Evolutionary conservation across 345 rosid species (phyloP).

Genomic region (Citrus glauca): DNA sequence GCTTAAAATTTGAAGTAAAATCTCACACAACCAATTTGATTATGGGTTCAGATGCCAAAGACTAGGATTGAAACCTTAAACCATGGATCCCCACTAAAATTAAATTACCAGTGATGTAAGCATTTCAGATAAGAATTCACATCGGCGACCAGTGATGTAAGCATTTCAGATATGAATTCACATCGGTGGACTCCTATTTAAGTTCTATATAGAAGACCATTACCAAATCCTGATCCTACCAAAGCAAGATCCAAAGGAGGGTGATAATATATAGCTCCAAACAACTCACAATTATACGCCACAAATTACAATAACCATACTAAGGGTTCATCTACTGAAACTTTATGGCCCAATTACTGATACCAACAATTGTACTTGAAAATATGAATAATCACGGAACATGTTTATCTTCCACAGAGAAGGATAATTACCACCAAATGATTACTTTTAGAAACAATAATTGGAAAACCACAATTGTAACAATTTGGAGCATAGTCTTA

Average conservation of each 20-base stretch:
- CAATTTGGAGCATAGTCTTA: background rate
- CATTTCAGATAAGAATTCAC: background rate
- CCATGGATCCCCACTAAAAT: background rate
- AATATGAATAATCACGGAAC: too few species aligned
- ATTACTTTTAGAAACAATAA: background rate
- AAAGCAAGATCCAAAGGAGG: slow-evolving; percentile 3
- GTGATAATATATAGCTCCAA: background rate
- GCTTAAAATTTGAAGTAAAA: background rate
- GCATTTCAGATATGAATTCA: too few species aligned
- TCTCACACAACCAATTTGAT: background rate
- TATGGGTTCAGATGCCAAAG: background rate
- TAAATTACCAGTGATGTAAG: background rate
- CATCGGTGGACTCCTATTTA: too few species aligned
- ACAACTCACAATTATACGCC: background rate
- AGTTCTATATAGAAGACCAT: background rate
- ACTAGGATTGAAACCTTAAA: background rate
- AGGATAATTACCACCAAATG: background rate
- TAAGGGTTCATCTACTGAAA: background rate
- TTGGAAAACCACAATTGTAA: background rate
- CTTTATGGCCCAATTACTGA: background rate
- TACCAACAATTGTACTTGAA: background rate
- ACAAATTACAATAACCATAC: background rate
- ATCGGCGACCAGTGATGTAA: too few species aligned
- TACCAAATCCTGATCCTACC: background rate
- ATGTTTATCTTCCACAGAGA: background rate